Conservation (phyloP, 1,284 basidiomycete species). For the Malassezia equina region DNA sequence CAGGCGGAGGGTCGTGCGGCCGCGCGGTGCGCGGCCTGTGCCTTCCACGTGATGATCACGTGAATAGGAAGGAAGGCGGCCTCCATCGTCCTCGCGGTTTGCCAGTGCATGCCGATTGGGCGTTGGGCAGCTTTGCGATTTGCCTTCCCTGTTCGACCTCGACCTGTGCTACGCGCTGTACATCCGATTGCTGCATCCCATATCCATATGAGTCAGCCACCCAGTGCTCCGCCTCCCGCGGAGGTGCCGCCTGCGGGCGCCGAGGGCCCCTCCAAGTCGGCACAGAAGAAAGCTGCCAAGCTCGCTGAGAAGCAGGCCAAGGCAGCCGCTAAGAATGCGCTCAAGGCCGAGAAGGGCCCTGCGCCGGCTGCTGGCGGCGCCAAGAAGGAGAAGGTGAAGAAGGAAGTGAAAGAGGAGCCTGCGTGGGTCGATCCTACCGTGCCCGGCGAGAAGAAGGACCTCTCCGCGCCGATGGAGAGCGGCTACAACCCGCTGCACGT, state of each 20-base stretch:
- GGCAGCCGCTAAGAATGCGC: constrained; percentile 36
- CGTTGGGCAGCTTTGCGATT: constrained; percentile 4
- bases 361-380: constrained; percentile 21
- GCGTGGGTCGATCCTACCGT: constrained; percentile 41
- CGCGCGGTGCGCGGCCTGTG: no score
- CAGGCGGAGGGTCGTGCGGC: background rate
- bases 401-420: constrained; percentile 40
- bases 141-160: constrained; percentile 1
- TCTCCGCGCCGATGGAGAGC: constrained; percentile 72
- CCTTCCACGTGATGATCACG: background rate
- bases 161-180: background rate
- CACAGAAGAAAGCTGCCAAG: constrained; percentile 40
- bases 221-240: background rate
- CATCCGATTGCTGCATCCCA: background rate
- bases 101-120: constrained; percentile 14
- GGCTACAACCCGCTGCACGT: constrained; percentile 92
- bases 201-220: constrained; percentile 9
- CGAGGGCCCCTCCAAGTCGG: constrained; percentile 26
- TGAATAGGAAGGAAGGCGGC: background rate
- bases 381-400: constrained; percentile 46
- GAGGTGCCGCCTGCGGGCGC: background rate
- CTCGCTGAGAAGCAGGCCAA: constrained; percentile 40
- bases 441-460: constrained; percentile 51
- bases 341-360: constrained; percentile 32
- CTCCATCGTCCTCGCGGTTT: background rate